Evolutionary conservation across 2,329 filamentous ascomycete genomes (phyloP), one percentile per base, ranked within the genome.

Genomic region (Cercospora brassicicola): DNA sequence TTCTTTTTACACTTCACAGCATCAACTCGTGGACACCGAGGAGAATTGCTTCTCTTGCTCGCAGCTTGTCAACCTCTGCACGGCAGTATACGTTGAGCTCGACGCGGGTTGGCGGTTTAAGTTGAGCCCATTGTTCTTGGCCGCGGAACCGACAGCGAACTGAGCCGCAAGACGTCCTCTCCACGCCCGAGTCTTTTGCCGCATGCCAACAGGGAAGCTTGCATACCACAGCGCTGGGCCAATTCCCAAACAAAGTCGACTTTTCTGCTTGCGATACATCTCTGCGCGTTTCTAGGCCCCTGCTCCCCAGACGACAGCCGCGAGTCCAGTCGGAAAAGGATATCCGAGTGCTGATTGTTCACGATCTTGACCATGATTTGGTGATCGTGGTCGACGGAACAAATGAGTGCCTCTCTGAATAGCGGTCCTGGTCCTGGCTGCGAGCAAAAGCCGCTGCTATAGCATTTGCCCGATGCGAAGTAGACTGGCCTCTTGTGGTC

Each of bases 211-310:
- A 30, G 11, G 57, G 59, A 60, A 64, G 10, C 53, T 65, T 15
- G 66, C 68, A 72, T 69, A 70, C 56, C 70, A 67, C 66, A 64
- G 55, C 51, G 59, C 53, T 51, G 59, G 51, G 62, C 33, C 65
- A 39, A 39, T 20, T 26, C 56, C 18, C 30, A 59, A 20, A 45
- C 23, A 56, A 45, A 60, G 26, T 65, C 55, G 28, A n/a, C 23
- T 62, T 55, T 59, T 59, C 69, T 53, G 65, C 60, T 67, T 68
- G 61, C 69, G 53, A 66, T 45, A 20, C 36, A 59, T 59, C 8
- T 39, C 7, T 31, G 55, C 55, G 18, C 31, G 10, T 31, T n/a
- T 36, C 53, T 59, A 63, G 63, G 45, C 28, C 26, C 59, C 31
- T 33, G 64, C 48, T 55, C 28, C 60, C 70, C 45, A 53, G 64